Percentiles rank a stretch among this genome's conserved stretches.
Conservation (phyloP, 1,284 basidiomycete genomes). For the Singerocomus inundabilis region DNA sequence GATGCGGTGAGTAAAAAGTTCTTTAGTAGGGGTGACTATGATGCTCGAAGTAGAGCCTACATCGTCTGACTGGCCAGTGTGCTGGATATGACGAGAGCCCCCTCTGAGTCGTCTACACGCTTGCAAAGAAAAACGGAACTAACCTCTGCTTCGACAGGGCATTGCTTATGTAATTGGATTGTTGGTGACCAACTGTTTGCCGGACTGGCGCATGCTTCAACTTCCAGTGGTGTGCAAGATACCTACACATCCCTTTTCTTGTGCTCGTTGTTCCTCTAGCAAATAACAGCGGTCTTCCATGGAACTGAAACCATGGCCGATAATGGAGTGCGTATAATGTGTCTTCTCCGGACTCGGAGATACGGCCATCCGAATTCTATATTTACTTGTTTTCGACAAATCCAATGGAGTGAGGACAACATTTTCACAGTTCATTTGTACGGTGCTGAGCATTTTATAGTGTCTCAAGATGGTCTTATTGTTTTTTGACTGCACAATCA, state of each 20-base stretch:
- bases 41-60: constrained; percentile 3
- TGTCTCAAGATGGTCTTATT: no score
- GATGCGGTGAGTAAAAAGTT: background rate
- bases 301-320: background rate
- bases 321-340: background rate
- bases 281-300: no score
- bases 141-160: background rate
- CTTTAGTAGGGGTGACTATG: background rate
- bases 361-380: no score
- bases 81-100: constrained; percentile 4
- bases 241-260: background rate
- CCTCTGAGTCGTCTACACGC: constrained; percentile 1
- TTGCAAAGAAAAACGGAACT: background rate
- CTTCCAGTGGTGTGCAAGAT: background rate
- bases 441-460: no score
- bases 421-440: no score
- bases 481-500: no score
- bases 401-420: no score
- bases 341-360: no score
- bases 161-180: background rate
- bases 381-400: no score
- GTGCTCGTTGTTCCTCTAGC: background rate
- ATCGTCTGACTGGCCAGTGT: constrained; percentile 2
- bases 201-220: background rate
- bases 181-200: background rate